phyloP scores from a whole-genome alignment of 1,284 basidiomycete species.

The Naganishia albida region DNA sequence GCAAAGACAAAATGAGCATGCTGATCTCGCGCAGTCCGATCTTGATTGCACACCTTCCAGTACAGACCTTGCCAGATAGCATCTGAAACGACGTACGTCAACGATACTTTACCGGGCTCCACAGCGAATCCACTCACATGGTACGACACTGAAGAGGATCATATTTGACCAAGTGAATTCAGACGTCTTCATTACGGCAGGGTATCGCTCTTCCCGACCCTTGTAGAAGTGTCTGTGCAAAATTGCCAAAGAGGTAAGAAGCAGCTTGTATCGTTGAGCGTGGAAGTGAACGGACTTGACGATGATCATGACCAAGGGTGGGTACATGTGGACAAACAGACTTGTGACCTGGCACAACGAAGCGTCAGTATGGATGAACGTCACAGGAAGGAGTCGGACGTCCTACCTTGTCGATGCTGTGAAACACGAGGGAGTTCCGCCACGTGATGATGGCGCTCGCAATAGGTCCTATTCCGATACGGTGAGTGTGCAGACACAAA shows the following conservation, averaged over 20 bases:
- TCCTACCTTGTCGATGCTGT: constrained; percentile 75
- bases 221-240: constrained; percentile 80
- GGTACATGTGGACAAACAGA: constrained; percentile 82
- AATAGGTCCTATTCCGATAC: constrained; percentile 62
- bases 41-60: constrained; percentile 67
- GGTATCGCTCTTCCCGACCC: constrained; percentile 71
- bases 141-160: constrained; percentile 49
- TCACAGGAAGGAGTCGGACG: background rate
- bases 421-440: constrained; percentile 93
- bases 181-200: constrained; percentile 64
- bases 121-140: constrained; percentile 42
- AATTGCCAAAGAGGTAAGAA: background rate
- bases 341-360: constrained; percentile 64
- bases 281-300: constrained; percentile 65
- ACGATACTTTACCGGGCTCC: background rate
- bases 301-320: constrained; percentile 80
- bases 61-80: constrained; percentile 84
- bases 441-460: constrained; percentile 93
- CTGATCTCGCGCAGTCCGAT: constrained; percentile 6
- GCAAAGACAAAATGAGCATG: constrained; percentile 13
- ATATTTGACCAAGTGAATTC: constrained; percentile 52
- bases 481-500: constrained; percentile 8
- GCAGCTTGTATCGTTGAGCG: background rate
- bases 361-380: background rate
- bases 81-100: constrained; percentile 58